These are phyloP conservation scores for Paulownia fortunei DNA, from an alignment of 257 asterid genomes.

Conservation along the genomic window DNA sequence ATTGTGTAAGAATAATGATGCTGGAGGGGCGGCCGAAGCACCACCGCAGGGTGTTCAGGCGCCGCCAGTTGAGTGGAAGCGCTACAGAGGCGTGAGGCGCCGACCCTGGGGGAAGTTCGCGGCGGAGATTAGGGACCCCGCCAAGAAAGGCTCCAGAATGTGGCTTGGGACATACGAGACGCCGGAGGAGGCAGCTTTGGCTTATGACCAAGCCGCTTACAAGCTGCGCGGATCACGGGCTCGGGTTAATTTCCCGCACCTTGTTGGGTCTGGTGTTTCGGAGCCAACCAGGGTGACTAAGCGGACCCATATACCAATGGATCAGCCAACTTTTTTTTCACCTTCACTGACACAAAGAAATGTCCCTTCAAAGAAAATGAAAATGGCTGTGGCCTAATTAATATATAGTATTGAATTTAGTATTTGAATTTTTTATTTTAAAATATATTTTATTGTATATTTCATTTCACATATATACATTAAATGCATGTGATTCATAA, in stretches of 20 bases:
- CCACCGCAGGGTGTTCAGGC: neutral
- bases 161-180: constrained; percentile 62
- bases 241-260: constrained; percentile 49
- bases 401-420: neutral
- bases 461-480: too few species aligned
- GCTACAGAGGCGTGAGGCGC: constrained; percentile 56
- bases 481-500: too few species aligned
- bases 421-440: too few species aligned
- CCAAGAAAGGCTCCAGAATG: constrained; percentile 41
- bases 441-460: too few species aligned
- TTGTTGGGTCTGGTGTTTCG: constrained; percentile 37
- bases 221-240: constrained; percentile 49
- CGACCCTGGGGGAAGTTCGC: constrained; percentile 61
- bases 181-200: constrained; percentile 61
- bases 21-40: neutral
- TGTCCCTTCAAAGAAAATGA: constrained; percentile 16
- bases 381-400: neutral
- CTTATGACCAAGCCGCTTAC: constrained; percentile 53
- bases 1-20: neutral
- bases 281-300: constrained; percentile 45
- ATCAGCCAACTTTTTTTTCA: neutral
- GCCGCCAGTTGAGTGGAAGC: constrained; percentile 37
- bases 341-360: neutral
- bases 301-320: neutral
- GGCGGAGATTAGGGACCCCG: constrained; percentile 54